These are phyloP conservation scores for Kodamaea sagamina DNA, from an alignment of 805 yeast genomes.

Conservation along the genomic window DNA sequence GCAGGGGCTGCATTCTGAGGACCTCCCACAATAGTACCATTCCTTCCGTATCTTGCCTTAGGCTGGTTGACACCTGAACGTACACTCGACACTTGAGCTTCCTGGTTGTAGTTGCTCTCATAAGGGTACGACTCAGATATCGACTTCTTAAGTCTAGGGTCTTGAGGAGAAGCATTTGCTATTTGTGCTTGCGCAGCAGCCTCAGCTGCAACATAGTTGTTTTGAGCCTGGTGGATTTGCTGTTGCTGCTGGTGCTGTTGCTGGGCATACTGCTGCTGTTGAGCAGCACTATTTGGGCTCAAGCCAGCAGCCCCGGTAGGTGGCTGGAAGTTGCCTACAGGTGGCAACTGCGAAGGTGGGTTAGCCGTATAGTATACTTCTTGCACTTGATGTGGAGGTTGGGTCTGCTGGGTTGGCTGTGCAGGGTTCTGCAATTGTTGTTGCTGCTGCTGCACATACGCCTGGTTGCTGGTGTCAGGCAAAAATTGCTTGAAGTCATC, in stretches of 20 bases:
- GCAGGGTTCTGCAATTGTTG: slow-evolving; percentile 10
- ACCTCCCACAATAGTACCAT: slow-evolving; percentile 1
- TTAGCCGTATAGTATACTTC: slow-evolving; percentile 28
- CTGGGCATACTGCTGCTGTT: slow-evolving; percentile 21
- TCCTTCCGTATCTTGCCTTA: slow-evolving; percentile 17
- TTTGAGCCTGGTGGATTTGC: slow-evolving; percentile 18
- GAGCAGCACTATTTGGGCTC: slow-evolving; percentile 23
- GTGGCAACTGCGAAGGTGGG: slow-evolving; percentile 65
- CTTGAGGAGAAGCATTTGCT: slow-evolving; percentile 7
- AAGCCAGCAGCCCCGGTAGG: slow-evolving; percentile 41
- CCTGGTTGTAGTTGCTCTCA: slow-evolving; percentile 41
- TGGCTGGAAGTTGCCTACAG: slow-evolving; percentile 86
- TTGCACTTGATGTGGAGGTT: slow-evolving; percentile 4
- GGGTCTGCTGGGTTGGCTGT: slow-evolving; percentile 19
- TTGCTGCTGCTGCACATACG: slow-evolving; percentile 26
- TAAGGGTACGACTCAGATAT: slow-evolving; percentile 28
- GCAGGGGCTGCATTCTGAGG: slow-evolving; percentile 6
- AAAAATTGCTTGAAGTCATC: slow-evolving; percentile 94
- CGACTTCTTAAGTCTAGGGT: slow-evolving; percentile 19
- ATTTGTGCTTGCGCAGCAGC: slow-evolving; percentile 7
- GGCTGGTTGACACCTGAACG: slow-evolving; percentile 37
- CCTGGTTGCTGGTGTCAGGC: slow-evolving; percentile 71
- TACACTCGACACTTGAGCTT: slow-evolving; percentile 51
- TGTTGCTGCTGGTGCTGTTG: slow-evolving; percentile 16
- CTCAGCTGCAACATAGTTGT: not conserved